Percentiles rank a stretch among this genome's conserved stretches.
Conservation (phyloP, 805 yeast species). For the Candida sphagnicola region DNA sequence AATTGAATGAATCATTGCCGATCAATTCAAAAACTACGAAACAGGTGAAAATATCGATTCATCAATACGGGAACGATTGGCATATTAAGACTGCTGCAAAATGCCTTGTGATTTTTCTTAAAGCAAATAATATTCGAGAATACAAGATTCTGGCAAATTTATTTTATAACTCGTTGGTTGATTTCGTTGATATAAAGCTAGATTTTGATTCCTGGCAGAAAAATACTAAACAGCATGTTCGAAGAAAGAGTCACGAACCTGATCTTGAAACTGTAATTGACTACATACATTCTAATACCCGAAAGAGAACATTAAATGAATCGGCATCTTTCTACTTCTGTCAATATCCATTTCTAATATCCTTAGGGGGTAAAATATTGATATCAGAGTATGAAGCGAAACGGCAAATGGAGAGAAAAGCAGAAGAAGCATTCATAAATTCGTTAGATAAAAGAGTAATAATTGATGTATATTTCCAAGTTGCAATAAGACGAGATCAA, state of each 20-base stretch:
- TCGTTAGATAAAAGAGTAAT: conserved; percentile 61
- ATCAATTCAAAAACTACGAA: conserved; percentile 8
- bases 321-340: conserved; percentile 57
- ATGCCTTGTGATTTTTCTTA: conserved; percentile 50
- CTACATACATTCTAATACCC: conserved; percentile 42
- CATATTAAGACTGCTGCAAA: conserved; percentile 66
- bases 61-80: conserved; percentile 79
- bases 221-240: conserved; percentile 17
- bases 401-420: conserved; percentile 77
- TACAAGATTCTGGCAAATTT: conserved; percentile 28
- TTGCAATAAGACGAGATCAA: conserved; percentile 63
- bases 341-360: conserved; percentile 76
- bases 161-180: conserved; percentile 80
- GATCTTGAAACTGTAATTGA: conserved; percentile 42
- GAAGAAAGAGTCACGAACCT: conserved; percentile 12
- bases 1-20: conserved; percentile 9
- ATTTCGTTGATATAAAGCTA: conserved; percentile 66
- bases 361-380: conserved; percentile 77
- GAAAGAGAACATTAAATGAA: conserved; percentile 16
- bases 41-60: conserved; percentile 39
- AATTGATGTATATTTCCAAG: conserved; percentile 63
- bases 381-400: conserved; percentile 80
- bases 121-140: conserved; percentile 44
- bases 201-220: conserved; percentile 87
- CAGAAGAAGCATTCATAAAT: conserved; percentile 82